Conservation (phyloP, 352 stramenopile species). For the Phytophthora macrochlamydospora region DNA sequence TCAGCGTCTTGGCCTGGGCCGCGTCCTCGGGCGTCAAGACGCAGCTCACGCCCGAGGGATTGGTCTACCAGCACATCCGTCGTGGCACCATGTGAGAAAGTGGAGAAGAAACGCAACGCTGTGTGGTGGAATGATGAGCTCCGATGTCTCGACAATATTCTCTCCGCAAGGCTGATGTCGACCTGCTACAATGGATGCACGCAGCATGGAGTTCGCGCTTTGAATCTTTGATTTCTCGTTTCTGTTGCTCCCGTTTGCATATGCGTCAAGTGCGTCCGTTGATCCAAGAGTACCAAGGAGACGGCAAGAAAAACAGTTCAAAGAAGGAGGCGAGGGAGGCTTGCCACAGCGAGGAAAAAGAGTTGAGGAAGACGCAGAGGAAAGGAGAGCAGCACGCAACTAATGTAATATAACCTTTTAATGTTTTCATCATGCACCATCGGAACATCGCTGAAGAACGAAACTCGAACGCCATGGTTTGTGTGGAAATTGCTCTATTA, state of each 20-base stretch:
- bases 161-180: background rate
- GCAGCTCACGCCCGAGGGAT: conserved; percentile 52
- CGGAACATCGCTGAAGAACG: background rate
- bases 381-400: conserved; percentile 16
- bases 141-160: background rate
- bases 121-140: background rate
- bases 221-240: conserved; percentile 24
- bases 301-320: conserved; percentile 26
- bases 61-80: conserved; percentile 75
- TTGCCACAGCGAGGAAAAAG: conserved; percentile 4
- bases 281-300: conserved; percentile 2
- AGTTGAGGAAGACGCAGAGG: background rate
- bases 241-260: conserved; percentile 19
- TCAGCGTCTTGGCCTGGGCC: conserved; percentile 53
- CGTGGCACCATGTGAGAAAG: conserved; percentile 73
- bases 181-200: conserved; percentile 4
- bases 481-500: conserved; percentile 3
- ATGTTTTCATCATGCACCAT: background rate
- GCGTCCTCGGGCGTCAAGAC: conserved; percentile 30
- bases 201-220: conserved; percentile 10
- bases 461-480: background rate
- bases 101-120: background rate
- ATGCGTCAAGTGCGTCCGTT: conserved; percentile 12
- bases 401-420: conserved; percentile 28
- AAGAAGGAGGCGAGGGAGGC: conserved; percentile 8